Base-by-base conservation (phyloP, 2,329 filamentous ascomycete species). In the Verticillium nubilum region DNA sequence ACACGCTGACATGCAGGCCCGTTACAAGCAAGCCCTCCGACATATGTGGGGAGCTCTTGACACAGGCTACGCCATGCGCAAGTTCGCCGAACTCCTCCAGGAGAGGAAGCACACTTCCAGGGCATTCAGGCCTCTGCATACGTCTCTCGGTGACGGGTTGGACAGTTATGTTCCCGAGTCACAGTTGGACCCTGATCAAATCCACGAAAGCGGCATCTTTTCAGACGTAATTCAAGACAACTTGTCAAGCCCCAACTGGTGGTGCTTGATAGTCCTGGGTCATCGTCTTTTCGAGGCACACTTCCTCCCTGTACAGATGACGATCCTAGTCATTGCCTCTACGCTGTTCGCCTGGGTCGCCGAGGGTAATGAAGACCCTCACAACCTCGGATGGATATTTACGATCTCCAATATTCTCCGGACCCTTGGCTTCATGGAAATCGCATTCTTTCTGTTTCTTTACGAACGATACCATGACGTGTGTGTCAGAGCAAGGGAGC, bases 31-130 rank as follows among this genome's bases (percentile, higher is more conserved):
- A 73, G 88, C 87, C 53, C 73, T 90, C 58, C 82, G 88, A 62
- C 88, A 91, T 73, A 91, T 91, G 88, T 91, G 88, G 88, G 88
- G 88, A 66, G 83, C 86, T 60, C 75, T 90, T 23, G 88, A 91
- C 67, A 86, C 84, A 17, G 88, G 88, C 2, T 90, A 83, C 66
- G 83, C 86, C 12, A 72, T 89, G 61, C 79, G 83, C 59, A 84
- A 84, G 67, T 73, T 80, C 5, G 74, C 78, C n/a, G 81, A 81
- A 69, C 78, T 85, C 65, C 86, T 81, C 80, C 76, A 76, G 58
- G 79, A 84, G 67, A 76, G 84, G 60, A 85, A 83, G 69, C 80
- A 80, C 63, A 86, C 82, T 0, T 76, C 78, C 2, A 75, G 80
- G 52, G 75, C 79, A 9, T 86, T 81, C 70, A 79, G 80, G 42